phyloP scores from a whole-genome alignment of 2,329 filamentous ascomycete genomes.

The Mycocentrospora acerina region DNA sequence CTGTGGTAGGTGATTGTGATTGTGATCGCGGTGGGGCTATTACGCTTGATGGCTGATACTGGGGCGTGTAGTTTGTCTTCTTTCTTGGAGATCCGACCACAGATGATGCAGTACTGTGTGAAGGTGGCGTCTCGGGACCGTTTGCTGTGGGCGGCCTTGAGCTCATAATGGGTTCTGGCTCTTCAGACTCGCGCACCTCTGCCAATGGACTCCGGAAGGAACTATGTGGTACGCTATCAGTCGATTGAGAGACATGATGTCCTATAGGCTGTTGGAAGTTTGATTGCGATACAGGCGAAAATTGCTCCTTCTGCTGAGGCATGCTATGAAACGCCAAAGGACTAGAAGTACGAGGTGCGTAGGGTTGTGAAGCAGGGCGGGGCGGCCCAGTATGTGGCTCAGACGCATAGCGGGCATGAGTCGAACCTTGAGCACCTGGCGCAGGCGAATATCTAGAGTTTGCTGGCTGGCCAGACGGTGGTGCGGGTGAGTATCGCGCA shows the following conservation, averaged over 20 bases:
- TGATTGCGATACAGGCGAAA: conserved; percentile 5
- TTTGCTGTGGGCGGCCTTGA: conserved; percentile 20
- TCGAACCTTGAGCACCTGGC: conserved; percentile 36
- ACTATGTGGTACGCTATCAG: conserved; percentile 25
- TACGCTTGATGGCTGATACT: conserved; percentile 47
- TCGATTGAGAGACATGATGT: conserved; percentile 32
- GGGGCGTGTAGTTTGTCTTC: conserved; percentile 46
- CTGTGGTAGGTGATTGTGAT: conserved; percentile 61
- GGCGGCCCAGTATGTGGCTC: conserved; percentile 35
- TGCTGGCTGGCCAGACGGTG: conserved; percentile 36
- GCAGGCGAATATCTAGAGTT: conserved; percentile 44
- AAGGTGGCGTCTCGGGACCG: conserved; percentile 38
- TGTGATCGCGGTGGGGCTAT: conserved; percentile 48
- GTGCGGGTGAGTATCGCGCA: conserved; percentile 46
- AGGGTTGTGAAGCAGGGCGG: conserved; percentile 51
- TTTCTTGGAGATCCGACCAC: conserved; percentile 44
- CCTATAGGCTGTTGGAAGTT: conserved; percentile 9
- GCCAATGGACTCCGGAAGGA: conserved; percentile 33
- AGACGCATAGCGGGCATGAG: conserved; percentile 42
- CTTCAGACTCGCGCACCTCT: conserved; percentile 37
- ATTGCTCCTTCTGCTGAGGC: conserved; percentile 33
- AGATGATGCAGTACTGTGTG: conserved; percentile 35
- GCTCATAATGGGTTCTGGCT: conserved; percentile 20
- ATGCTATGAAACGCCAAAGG: conserved; percentile 57
- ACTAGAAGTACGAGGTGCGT: conserved; percentile 66